Percentiles rank a stretch among this genome's conserved stretches.
phyloP scores from a whole-genome alignment of 768 basidiomycete genomes.

The Podaxis sp. region DNA sequence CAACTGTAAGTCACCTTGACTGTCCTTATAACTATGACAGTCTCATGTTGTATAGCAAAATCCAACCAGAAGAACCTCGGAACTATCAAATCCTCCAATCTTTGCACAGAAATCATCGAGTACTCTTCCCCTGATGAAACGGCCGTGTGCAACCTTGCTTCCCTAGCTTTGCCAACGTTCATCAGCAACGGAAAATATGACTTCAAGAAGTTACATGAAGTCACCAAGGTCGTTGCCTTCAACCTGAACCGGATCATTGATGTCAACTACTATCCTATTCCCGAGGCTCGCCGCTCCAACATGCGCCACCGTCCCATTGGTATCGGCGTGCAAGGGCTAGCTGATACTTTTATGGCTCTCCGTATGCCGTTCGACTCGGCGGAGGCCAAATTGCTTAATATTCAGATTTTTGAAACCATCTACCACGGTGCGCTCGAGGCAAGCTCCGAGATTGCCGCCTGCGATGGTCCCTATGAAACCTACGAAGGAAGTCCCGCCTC shows the following conservation, averaged over 20 bases:
- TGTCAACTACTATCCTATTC: slow-evolving; percentile 92
- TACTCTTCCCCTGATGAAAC: slow-evolving; percentile 97
- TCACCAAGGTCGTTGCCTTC: slow-evolving; percentile 87
- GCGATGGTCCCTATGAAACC: slow-evolving; percentile 82
- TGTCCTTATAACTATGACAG: not conserved
- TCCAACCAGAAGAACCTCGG: slow-evolving; percentile 99
- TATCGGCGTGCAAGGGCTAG: slow-evolving; percentile 95
- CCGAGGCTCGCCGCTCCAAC: slow-evolving; percentile 90
- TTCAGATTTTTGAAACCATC: slow-evolving; percentile 98
- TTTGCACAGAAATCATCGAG: slow-evolving; percentile 99
- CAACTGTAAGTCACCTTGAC: slow-evolving; percentile 60
- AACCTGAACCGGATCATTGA: slow-evolving; percentile 97
- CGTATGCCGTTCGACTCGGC: slow-evolving; percentile 94
- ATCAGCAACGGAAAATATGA: slow-evolving; percentile 82
- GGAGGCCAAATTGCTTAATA: slow-evolving; percentile 84
- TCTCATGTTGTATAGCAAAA: slow-evolving; percentile 56
- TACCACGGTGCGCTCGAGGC: slow-evolving; percentile 94
- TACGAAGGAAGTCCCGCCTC: slow-evolving; percentile 91
- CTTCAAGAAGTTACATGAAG: slow-evolving; percentile 93
- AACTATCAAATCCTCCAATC: slow-evolving; percentile 98
- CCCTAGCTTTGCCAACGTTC: slow-evolving; percentile 92
- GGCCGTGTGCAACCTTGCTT: slow-evolving; percentile 98
- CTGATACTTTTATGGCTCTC: slow-evolving; percentile 97
- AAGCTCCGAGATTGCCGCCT: slow-evolving; percentile 81
- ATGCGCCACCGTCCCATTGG: slow-evolving; percentile 98